Evolutionary conservation across 208 protist species (phyloP).

Genomic region (Zelonia costaricensis): DNA sequence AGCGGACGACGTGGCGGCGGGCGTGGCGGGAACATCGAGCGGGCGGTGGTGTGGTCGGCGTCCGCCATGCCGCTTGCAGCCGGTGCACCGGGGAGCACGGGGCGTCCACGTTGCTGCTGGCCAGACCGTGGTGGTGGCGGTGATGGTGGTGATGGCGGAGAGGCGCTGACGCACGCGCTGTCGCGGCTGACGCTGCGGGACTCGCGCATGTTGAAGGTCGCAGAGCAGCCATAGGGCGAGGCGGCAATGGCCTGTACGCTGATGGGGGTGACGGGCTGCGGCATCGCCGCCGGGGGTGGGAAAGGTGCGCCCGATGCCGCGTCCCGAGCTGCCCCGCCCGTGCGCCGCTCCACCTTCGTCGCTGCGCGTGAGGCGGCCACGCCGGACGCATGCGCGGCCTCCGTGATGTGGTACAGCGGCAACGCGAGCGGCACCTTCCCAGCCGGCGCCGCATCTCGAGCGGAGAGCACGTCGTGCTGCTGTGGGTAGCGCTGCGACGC

Average conservation of each 20-base stretch:
- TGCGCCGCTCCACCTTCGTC: not conserved
- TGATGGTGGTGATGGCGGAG: not conserved
- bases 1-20: too few species aligned
- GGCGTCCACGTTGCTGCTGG: too few species aligned
- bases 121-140: too few species aligned
- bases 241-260: not conserved
- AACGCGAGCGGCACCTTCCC: not conserved
- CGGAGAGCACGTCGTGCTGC: not conserved
- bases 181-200: not conserved
- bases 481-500: not conserved
- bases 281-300: too few species aligned
- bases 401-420: not conserved
- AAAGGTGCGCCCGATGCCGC: not conserved
- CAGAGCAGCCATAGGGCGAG: not conserved
- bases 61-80: too few species aligned
- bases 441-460: not conserved
- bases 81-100: too few species aligned
- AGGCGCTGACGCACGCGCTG: not conserved
- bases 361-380: not conserved
- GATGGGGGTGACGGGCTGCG: not conserved
- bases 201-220: slow-evolving; percentile 1
- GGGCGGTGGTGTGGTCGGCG: too few species aligned
- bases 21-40: too few species aligned
- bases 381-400: not conserved
- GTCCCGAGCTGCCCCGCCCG: not conserved